Base-by-base conservation (phyloP, 495 filamentous ascomycete species). In the Penicillium taxi region DNA sequence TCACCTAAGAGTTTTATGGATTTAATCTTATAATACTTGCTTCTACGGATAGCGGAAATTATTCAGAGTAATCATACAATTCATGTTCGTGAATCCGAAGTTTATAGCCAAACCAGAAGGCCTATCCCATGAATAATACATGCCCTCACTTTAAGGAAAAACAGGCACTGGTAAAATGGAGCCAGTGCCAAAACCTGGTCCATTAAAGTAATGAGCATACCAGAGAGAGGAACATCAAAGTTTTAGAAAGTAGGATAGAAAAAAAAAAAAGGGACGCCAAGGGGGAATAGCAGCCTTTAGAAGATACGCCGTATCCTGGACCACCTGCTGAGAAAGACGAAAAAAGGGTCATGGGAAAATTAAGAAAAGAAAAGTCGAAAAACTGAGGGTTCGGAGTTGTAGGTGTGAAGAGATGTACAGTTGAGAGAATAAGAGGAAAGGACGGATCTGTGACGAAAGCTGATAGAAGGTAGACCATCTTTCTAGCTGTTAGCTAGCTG, bases 371-470 rank as follows among this genome's bases (percentile, higher is more conserved):
- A 48, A 55, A 58, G 53, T 41, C 48, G 47, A 26, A 27, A 30
- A 49, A 51, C 28, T 33, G 29, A 35, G 37, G 41, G 26, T 35
- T 17, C 5, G 33, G 30, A 35, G 37, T 35, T 33, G 37, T 47
- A 64, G n/a, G n/a, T n/a, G n/a, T n/a, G n/a, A n/a, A n/a, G n/a
- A 59, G 64, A 67, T 67, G 44, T 67, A 67, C 63, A 67, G 34
- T 28, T 11, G 49, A 64, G 63, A 35, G 28, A 30, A 42, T 13
- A 21, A 34, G 35, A 29, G 28, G 21, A 38, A 24, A 42, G 44
- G 36, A 13, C 30, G 24, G 13, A 12, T 11, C 23, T 13, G 26
- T 26, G 18, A 5, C 9, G 12, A 17, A 21, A 25, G 30, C 27
- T 32, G 19, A 30, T 18, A 20, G 9, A n/a, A 31, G 26, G 21